A percentile compares a stretch with the other conserved stretches of the same genome.
Evolutionary conservation across 2,329 filamentous ascomycete genomes (phyloP).

Genomic region (Colletotrichum sublineola): DNA sequence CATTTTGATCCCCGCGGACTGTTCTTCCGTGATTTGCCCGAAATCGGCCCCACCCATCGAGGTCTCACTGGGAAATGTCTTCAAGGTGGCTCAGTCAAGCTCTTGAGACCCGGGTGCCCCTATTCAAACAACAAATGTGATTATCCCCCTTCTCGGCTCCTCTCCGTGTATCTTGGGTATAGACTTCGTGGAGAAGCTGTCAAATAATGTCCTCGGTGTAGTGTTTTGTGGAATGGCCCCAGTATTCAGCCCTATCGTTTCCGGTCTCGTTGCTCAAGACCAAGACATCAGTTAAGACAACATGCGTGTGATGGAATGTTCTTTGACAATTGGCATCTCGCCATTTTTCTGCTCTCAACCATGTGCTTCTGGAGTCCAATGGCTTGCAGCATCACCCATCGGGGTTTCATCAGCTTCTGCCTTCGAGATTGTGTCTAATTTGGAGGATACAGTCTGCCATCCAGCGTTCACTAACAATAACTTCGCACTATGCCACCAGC

Average conservation of each 20-base stretch:
- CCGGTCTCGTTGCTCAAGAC: neutral
- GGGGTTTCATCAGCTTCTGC: neutral
- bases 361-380: neutral
- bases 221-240: neutral
- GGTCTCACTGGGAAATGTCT: neutral
- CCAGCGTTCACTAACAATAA: neutral
- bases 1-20: constrained; percentile 8
- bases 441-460: neutral
- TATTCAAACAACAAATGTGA: neutral
- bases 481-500: neutral
- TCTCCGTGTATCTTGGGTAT: neutral
- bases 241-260: neutral
- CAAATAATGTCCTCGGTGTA: neutral
- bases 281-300: neutral
- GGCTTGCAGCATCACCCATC: neutral
- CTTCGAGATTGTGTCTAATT: neutral
- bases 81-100: constrained; percentile 15
- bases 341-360: neutral
- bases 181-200: too few relatives aligned
- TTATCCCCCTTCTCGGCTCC: neutral
- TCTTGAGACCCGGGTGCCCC: neutral
- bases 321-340: neutral
- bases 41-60: constrained; percentile 23
- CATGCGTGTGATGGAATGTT: neutral
- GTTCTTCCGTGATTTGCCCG: constrained; percentile 38